Evolutionary conservation across 768 basidiomycete genomes (phyloP).

Genomic region (Termitomyces sp.): DNA sequence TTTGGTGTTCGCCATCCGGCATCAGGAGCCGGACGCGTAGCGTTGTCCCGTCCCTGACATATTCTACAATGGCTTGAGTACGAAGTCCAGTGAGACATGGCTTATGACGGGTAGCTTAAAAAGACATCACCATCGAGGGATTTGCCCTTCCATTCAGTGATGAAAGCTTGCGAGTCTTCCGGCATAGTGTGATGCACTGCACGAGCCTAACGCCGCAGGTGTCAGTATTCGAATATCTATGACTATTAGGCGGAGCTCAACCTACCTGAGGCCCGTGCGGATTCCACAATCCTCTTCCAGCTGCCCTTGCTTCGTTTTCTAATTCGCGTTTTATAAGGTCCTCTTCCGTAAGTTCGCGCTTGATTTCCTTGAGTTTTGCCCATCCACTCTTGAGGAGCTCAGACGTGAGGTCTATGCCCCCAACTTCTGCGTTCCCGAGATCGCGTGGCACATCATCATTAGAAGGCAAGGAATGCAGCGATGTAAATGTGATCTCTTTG

Average conservation of each 20-base stretch:
- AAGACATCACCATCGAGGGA: conserved; percentile 65
- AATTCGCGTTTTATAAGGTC: conserved; percentile 66
- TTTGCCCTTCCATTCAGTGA: conserved; percentile 90
- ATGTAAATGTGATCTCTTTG: conserved; percentile 82
- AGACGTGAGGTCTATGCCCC: conserved; percentile 63
- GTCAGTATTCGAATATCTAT: not conserved
- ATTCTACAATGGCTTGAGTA: conserved; percentile 81
- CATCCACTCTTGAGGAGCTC: conserved; percentile 89
- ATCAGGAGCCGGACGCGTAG: conserved; percentile 84
- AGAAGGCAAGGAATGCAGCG: conserved; percentile 73
- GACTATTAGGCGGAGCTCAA: conserved; percentile 17
- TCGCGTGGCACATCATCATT: conserved; percentile 77
- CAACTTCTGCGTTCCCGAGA: conserved; percentile 70
- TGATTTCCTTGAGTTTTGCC: conserved; percentile 87
- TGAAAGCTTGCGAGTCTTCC: conserved; percentile 79
- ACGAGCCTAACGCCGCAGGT: conserved; percentile 45
- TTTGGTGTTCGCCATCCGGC: conserved; percentile 86
- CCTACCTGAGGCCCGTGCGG: conserved; percentile 66
- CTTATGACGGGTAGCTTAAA: not conserved
- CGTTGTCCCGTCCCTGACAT: conserved; percentile 89
- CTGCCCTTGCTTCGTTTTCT: conserved; percentile 69
- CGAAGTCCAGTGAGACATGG: conserved; percentile 5
- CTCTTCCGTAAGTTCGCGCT: conserved; percentile 78
- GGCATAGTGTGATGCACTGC: conserved; percentile 86
- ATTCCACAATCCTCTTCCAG: conserved; percentile 85